Base-by-base conservation (phyloP, 495 filamentous ascomycete genomes). In the Chaetomium cochliodes region DNA sequence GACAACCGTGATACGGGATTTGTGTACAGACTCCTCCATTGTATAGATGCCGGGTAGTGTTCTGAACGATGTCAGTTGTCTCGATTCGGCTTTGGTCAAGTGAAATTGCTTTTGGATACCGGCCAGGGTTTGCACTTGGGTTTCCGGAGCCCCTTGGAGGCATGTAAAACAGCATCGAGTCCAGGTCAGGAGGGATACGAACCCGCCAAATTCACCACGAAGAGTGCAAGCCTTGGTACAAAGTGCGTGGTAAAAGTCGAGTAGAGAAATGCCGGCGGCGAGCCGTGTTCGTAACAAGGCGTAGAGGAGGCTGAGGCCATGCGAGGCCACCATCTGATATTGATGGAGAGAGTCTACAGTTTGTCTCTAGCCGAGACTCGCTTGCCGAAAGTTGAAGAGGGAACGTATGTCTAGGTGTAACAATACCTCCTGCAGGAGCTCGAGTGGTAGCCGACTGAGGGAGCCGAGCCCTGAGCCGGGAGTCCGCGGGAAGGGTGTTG, bases 281-380 rank as follows among this genome's bases (percentile, higher is more conserved):
- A 75, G 64, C 67, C 70, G 68, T 69, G 75, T 78, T 69, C 77
- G 76, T 67, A 76, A 68, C 51, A 77, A 73, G 67, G 72, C 73
- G 68, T 74, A 77, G 68, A 79, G 63, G 68, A 76, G 73, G 67
- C 76, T 74, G 33, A 76, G 71, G 61, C 73, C 70, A 71, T 78
- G 68, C 39, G 66, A 69, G 69, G 70, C 70, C 55, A 74, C 72
- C 58, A 41, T 69, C 30, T 71, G 71, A 71, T 77, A 77, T 69
- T 75, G 56, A 12, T 63, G 62, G 65, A 78, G 69, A 58, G 69
- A 74, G 67, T 76, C 75, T 67, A 75, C 72, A 28, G 68, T 56
- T 66, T 70, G 67, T 75, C 75, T 74, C 65, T 70, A 71, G 52
- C 60, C 61, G 68, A 70, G 69, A 69, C 70, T 78, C 54, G 73